Percentiles rank a stretch among this genome's conserved stretches.
Evolutionary conservation across 2,329 filamentous ascomycete genomes (phyloP).

Genomic region (Fusarium sp.): DNA sequence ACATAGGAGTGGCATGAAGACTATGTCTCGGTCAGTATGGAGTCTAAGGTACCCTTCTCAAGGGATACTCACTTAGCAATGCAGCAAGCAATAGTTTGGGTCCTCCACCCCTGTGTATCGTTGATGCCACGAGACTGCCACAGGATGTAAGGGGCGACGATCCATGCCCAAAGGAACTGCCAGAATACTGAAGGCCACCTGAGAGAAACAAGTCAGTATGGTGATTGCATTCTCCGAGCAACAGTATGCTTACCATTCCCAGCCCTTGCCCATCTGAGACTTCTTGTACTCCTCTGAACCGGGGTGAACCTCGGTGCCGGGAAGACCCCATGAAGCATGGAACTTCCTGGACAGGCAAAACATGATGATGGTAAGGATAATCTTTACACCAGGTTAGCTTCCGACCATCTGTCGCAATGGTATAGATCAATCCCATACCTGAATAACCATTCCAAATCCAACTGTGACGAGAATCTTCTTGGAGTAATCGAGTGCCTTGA

Average conservation of each 20-base stretch:
- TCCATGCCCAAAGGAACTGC: conserved; percentile 75
- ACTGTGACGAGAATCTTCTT: conserved; percentile 66
- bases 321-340: conserved; percentile 72
- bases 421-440: conserved; percentile 59
- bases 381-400: conserved; percentile 55
- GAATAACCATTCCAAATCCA: conserved; percentile 67
- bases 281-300: conserved; percentile 68
- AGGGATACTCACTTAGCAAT: conserved; percentile 59
- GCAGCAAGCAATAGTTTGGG: conserved; percentile 71
- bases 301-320: conserved; percentile 70
- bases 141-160: conserved; percentile 73
- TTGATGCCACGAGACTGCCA: conserved; percentile 73
- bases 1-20: conserved; percentile 76
- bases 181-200: conserved; percentile 75
- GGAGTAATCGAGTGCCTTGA: conserved; percentile 61
- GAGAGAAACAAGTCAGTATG: neutral
- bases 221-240: neutral
- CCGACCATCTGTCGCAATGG: accelerated
- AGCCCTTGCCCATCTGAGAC: conserved; percentile 65
- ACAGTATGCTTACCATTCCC: conserved; percentile 70
- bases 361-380: conserved; percentile 71
- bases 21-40: conserved; percentile 53
- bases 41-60: neutral
- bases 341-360: conserved; percentile 77
- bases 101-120: conserved; percentile 77